Base-by-base conservation (phyloP, 805 yeast species). In the Saccharomycopsis sp. region DNA sequence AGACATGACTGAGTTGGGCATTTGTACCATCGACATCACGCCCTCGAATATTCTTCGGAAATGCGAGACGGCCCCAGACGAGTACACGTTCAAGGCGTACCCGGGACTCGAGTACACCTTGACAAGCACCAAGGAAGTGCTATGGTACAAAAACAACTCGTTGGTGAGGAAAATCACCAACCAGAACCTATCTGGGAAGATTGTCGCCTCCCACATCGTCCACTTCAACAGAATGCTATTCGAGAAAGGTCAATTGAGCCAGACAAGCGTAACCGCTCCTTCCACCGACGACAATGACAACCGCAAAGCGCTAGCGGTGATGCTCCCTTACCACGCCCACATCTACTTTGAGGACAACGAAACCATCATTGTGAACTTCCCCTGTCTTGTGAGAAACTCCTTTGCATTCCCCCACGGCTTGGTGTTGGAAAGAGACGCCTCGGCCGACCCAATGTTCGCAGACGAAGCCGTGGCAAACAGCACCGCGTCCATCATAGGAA, bases 371-470 rank as follows among this genome's bases (percentile, higher is more conserved):
- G 70, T 78, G 8, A 76, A 75, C 49, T 73, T 87, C 47, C 94
- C 96, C 0, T 83, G 86, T 48, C 61, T 63, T 5, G 68, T 83
- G 19, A 66, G 63, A 27, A 64, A 64, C 20, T 88, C 80, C 2
- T 69, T 80, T 45, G 69, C 80, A 8, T 80, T 76, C 52, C 75
- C 74, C 18, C 67, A 72, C 30, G 96, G 96, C 0, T 53, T 85
- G 3, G 60, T 87, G 0, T 52, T 83, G 17, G 83, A 81, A 51
- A 63, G 76, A 29, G 29, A 34, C 13, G 17, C 17, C n/a, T 25
- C 34, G 8, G 17, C 36, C 12, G 32, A 30, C 16, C 32, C n/a
- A 30, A 8, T 7, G 13, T 9, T 9, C 4, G 22, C n/a, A 9
- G n/a, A 16, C 4, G 4, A 15, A 7, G 13, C 5, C 5, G 34